Base-by-base conservation (phyloP, 345 rosid genomes). In the Melaleuca alternifolia region DNA sequence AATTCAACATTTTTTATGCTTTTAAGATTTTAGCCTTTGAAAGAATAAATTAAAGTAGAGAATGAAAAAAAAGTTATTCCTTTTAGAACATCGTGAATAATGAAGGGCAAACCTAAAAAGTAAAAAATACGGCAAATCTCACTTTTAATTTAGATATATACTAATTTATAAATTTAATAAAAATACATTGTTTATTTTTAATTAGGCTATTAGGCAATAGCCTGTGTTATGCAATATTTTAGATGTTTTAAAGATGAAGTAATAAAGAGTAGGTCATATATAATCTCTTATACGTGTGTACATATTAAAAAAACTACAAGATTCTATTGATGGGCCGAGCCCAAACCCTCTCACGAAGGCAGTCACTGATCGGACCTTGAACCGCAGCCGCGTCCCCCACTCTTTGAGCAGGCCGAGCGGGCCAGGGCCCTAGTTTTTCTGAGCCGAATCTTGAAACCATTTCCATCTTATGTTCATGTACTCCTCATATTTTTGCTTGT, bases 281-380 rank as follows among this genome's bases (percentile, higher is more conserved):
- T 16, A 65, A 6, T 16, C 23, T 20, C 0, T 71, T 18, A 18
- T 9, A 71, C 4, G 2, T 33, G 79, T 20, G 2, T 71, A 0
- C 24, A 21, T 71, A 0, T 5, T 18, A 9, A 37, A 41, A 71
- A 37, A 7, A 37, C 33, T 33, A 7, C 79, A 5, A 33, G 33
- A 37, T 20, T 71, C 11, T 71, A 33, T 18, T 9, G 79, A 33
- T 5, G 2, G 21, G 48, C 79, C 24, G 1, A 46, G 46, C 79
- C 46, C 79, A 18, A 2, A 71, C 79, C 23, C 13, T 71, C 12
- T 71, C 48, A 0, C 23, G 11, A 65, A 65, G 20, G 77, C 77
- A 1, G 12, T 65, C 1, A 6, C 12, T 46, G 5, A 6, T 59
- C 71, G 1, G 1, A 33, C 9, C 0, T 11, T 1, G 4, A n/a